Conservation (phyloP, 768 basidiomycete genomes). For the Cubamyces lactineus region DNA sequence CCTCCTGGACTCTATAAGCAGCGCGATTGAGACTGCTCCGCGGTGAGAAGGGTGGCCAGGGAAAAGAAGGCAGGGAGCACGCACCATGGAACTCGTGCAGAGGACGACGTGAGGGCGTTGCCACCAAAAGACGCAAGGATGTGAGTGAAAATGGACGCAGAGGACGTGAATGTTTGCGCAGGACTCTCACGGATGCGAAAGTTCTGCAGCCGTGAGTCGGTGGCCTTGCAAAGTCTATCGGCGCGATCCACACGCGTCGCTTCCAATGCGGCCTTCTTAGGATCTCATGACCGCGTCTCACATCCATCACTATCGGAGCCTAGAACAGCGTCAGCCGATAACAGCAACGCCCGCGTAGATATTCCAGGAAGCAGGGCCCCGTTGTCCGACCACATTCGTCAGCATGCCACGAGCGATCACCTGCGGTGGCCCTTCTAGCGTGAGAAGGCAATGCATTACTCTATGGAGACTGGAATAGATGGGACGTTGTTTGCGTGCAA, state of each 20-base stretch:
- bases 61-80: neutral
- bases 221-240: neutral
- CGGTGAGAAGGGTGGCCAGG: neutral
- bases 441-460: too few relatives aligned
- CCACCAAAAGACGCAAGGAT: too few relatives aligned
- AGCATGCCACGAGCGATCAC: too few relatives aligned
- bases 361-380: too few relatives aligned
- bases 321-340: neutral
- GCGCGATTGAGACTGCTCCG: neutral
- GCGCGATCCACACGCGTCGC: neutral
- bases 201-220: neutral
- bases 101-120: too few relatives aligned
- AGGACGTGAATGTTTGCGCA: too few relatives aligned
- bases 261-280: neutral
- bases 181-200: too few relatives aligned
- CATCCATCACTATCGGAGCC: neutral
- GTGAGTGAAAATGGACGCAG: too few relatives aligned
- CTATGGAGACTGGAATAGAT: too few relatives aligned
- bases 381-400: too few relatives aligned
- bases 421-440: too few relatives aligned
- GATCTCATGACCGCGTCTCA: neutral
- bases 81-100: neutral
- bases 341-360: neutral
- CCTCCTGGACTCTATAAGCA: neutral
- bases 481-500: too few relatives aligned